Percentiles rank a stretch among this genome's conserved stretches.
Conservation (phyloP, 2,329 filamentous ascomycete genomes). For the Aspergillus fijiensis region DNA sequence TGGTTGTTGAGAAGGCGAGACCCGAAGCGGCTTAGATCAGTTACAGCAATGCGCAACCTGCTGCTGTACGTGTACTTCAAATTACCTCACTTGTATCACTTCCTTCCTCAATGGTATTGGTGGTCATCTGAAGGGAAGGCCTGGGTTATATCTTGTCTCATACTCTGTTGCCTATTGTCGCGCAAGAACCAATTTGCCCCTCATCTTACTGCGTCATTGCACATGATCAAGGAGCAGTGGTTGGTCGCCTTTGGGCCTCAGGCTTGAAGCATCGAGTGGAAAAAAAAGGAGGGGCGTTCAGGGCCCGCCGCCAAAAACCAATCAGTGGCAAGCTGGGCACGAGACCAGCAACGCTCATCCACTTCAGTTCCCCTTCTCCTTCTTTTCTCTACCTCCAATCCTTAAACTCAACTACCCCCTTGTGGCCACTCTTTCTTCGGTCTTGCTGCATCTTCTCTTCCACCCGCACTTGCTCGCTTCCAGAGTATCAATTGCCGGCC, state of each 20-base stretch:
- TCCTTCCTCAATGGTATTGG: not conserved
- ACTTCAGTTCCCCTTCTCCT: slow-evolving; percentile 10
- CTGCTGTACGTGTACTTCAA: not conserved
- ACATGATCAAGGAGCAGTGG: not conserved
- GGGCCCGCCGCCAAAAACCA: slow-evolving; percentile 12
- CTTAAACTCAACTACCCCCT: not conserved
- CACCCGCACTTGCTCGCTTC: slow-evolving; percentile 3
- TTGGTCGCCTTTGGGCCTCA: not conserved
- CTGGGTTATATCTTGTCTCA: too few relatives aligned
- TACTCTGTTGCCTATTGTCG: not conserved
- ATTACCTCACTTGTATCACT: not conserved
- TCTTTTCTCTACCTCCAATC: slow-evolving; percentile 7
- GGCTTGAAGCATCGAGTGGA: not conserved
- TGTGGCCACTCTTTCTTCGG: slow-evolving; percentile 13
- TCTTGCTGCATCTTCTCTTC: not conserved
- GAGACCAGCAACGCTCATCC: slow-evolving; percentile 14
- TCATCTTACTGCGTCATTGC: not conserved
- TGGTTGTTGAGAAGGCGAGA: not conserved
- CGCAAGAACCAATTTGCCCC: not conserved
- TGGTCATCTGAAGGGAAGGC: too few relatives aligned
- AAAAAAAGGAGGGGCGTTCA: slow-evolving; percentile 14
- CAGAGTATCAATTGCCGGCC: slow-evolving; percentile 19
- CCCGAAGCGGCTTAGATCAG: slow-evolving; percentile 2
- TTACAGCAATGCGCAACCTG: slow-evolving; percentile 1
- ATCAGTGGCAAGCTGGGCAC: slow-evolving; percentile 16